A percentile compares a stretch with the other conserved stretches of the same genome.
Evolutionary conservation across 768 basidiomycete genomes (phyloP).

Genomic region (Tricholoma hemisulphureum): DNA sequence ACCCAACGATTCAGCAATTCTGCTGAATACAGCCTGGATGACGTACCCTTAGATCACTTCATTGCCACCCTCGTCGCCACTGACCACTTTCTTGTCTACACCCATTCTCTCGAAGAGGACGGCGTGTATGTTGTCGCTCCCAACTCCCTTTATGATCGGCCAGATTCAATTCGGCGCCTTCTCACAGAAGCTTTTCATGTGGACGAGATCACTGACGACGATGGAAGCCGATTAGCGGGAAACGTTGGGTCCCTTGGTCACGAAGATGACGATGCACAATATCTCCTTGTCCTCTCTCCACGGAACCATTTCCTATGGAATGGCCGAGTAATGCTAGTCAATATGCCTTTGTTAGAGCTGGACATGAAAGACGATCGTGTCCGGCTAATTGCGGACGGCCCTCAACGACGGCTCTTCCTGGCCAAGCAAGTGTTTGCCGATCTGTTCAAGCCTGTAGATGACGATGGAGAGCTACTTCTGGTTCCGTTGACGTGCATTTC

Average conservation of each 20-base stretch:
- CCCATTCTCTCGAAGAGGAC: conserved; percentile 81
- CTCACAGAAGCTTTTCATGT: conserved; percentile 84
- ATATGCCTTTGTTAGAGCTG: conserved; percentile 74
- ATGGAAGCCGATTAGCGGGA: conserved; percentile 43
- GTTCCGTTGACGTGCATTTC: conserved; percentile 50
- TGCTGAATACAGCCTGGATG: conserved; percentile 83
- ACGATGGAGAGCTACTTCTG: conserved; percentile 53
- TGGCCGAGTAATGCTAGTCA: conserved; percentile 78
- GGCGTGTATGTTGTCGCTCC: conserved; percentile 90
- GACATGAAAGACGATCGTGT: conserved; percentile 85
- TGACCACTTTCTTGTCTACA: conserved; percentile 94
- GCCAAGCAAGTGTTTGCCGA: conserved; percentile 80
- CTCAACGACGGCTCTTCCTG: conserved; percentile 66
- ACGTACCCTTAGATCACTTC: conserved; percentile 72
- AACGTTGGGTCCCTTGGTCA: conserved; percentile 42
- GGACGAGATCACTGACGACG: conserved; percentile 58
- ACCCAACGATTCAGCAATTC: conserved; percentile 92
- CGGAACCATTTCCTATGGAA: conserved; percentile 88
- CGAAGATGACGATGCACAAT: conserved; percentile 63
- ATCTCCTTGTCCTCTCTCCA: conserved; percentile 86
- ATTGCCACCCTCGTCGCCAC: conserved; percentile 76
- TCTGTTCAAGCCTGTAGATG: conserved; percentile 58
- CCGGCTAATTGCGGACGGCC: conserved; percentile 89
- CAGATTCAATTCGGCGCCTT: conserved; percentile 74
- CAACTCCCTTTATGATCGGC: conserved; percentile 68